Base-by-base conservation (phyloP, 352 stramenopile genomes). In the Phytophthora tubulina region DNA sequence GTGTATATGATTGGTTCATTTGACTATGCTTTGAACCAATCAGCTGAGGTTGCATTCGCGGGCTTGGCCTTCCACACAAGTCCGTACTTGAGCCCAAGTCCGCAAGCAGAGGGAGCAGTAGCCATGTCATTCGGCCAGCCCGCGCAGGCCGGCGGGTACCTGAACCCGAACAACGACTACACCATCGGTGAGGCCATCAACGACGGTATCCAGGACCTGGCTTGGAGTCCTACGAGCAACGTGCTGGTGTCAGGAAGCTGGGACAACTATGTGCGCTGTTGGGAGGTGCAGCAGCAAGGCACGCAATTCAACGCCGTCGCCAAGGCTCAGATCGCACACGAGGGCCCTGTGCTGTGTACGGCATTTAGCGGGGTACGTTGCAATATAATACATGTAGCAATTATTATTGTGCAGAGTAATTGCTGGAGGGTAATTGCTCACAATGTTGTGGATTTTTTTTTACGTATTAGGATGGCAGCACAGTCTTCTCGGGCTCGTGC, bases 401-500 rank as follows among this genome's bases (percentile, higher is more conserved):
- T 57, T 42, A 46, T 10, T 41, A 27, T 4, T 27, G 7, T 56
- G 21, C 21, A 27, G 21, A 21, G 38, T 51, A 21, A 50, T n/a
- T 52, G 46, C 21, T 17, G 17, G 21, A 27, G 21, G 21, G 21
- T 27, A 27, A 27, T 27, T 27, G 21, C 21, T 27, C 21, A 27
- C 21, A 27, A 27, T 27, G 21, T 2, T 27, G 21, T 27, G 21
- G 21, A 31, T 41, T 52, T 32, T 4, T 51, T 33, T 39, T 15
- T 60, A 8, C 33, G 33, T 57, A 48, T n/a, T 75, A 95, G 88
- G 97, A 99, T 80, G 95, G 96, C n/a, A 93, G 70, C 54, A 90
- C 88, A 1, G 93, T 99, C 41, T 99, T 99, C 70, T 97, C 92
- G 1, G 92, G 89, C 32, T 97, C 93, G 33, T 93, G 85, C 51